A percentile compares a stretch with the other conserved stretches of the same genome.
These are phyloP conservation scores for Aciculoconidium aculeatum DNA, from an alignment of 805 yeast genomes.

Conservation along the genomic window DNA sequence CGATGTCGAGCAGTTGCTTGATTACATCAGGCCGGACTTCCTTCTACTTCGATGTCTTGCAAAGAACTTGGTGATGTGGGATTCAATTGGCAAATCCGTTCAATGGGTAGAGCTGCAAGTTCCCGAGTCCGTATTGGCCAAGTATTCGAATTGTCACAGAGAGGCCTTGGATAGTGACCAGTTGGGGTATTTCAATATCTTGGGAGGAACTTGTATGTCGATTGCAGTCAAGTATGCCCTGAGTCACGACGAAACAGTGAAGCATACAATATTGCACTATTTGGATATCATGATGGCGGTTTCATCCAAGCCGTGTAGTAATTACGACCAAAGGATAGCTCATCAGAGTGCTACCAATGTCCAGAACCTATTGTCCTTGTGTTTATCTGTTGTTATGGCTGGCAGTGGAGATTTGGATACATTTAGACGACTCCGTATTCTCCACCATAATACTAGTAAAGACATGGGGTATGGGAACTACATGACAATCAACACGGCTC, in stretches of 20 bases:
- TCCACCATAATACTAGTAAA: conserved; percentile 54
- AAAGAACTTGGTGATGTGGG: conserved; percentile 68
- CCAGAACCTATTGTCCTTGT: conserved; percentile 55
- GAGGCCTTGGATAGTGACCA: conserved; percentile 50
- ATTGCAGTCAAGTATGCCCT: conserved; percentile 78
- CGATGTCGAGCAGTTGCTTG: conserved; percentile 49
- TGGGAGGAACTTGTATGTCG: conserved; percentile 72
- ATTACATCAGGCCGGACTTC: conserved; percentile 75
- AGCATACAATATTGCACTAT: conserved; percentile 48
- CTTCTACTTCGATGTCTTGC: conserved; percentile 61
- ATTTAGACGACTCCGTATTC: conserved; percentile 62
- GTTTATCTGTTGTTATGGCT: conserved; percentile 74
- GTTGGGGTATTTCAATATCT: conserved; percentile 53
- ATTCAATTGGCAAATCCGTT: conserved; percentile 40
- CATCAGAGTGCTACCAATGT: conserved; percentile 47
- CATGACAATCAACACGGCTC: conserved; percentile 71
- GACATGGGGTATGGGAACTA: conserved; percentile 59
- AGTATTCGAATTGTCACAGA: conserved; percentile 20
- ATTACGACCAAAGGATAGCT: conserved; percentile 56
- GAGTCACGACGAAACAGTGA: conserved; percentile 47
- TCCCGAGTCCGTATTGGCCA: conserved; percentile 39
- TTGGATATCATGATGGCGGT: conserved; percentile 47
- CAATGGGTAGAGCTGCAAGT: conserved; percentile 57
- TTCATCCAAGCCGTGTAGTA: conserved; percentile 35
- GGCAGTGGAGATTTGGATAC: conserved; percentile 86